These are phyloP conservation scores for Sporisorium iseilematis-ciliati DNA, from an alignment of 1,284 basidiomycete genomes.

Conservation along the genomic window DNA sequence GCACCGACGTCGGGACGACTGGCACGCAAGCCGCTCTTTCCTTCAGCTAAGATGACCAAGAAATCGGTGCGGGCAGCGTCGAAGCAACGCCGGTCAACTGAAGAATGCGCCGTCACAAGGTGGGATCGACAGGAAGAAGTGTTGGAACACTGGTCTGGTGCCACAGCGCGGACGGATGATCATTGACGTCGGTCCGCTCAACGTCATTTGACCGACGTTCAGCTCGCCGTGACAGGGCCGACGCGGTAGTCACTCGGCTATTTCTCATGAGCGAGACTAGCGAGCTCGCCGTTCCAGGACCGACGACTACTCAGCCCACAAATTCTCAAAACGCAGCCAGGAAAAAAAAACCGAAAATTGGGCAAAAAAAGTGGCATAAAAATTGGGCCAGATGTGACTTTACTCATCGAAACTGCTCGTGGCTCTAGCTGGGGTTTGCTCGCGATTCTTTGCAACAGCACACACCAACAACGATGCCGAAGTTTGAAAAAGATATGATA, in stretches of 20 bases:
- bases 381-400: too few species aligned
- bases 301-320: too few species aligned
- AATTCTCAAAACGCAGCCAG: too few species aligned
- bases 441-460: too few species aligned
- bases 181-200: conserved; percentile 20
- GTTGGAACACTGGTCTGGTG: background rate
- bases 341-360: background rate
- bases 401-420: too few species aligned
- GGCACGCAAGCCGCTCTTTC: too few species aligned
- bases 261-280: background rate
- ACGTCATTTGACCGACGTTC: conserved; percentile 17
- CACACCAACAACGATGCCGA: too few species aligned
- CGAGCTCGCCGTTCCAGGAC: conserved; percentile 22
- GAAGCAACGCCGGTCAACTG: conserved; percentile 1
- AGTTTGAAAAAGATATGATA: conserved; percentile 19
- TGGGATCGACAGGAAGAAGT: background rate
- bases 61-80: background rate
- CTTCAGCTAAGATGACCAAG: background rate
- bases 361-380: too few species aligned
- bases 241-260: conserved; percentile 24
- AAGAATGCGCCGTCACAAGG: too few species aligned
- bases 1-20: conserved; percentile 19
- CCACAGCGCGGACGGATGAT: background rate
- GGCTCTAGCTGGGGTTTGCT: too few species aligned
- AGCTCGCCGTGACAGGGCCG: conserved; percentile 26